phyloP scores from a whole-genome alignment of 2,329 filamentous ascomycete species.

The Colletotrichum phormii region DNA sequence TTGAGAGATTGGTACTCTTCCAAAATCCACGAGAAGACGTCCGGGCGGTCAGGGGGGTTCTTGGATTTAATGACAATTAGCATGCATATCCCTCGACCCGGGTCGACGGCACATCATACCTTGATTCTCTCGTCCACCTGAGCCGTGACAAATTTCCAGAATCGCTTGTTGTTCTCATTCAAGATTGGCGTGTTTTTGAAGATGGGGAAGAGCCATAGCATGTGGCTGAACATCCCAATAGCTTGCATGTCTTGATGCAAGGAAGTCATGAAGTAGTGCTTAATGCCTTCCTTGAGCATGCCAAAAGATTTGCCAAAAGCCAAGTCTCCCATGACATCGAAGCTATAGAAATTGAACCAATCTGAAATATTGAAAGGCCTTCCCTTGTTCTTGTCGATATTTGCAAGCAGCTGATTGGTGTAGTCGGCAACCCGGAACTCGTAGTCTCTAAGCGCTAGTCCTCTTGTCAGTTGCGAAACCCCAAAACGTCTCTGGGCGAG shows the following conservation, averaged over 20 bases:
- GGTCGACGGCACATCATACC: slow-evolving; percentile 1
- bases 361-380: slow-evolving; percentile 43
- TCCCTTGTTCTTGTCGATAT: slow-evolving; percentile 40
- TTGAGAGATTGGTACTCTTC: slow-evolving; percentile 40
- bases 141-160: slow-evolving; percentile 38
- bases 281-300: slow-evolving; percentile 45
- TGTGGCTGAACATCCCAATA: slow-evolving; percentile 41
- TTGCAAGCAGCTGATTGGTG: slow-evolving; percentile 39
- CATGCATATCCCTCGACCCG: neutral
- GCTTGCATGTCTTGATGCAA: slow-evolving; percentile 40
- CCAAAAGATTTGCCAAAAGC: slow-evolving; percentile 51
- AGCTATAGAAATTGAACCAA: slow-evolving; percentile 51
- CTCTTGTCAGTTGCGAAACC: neutral
- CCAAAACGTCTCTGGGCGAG: too few relatives aligned
- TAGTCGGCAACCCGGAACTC: slow-evolving; percentile 43
- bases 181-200: slow-evolving; percentile 40
- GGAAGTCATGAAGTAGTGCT: slow-evolving; percentile 43
- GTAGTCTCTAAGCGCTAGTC: slow-evolving; percentile 41
- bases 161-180: slow-evolving; percentile 38
- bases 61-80: neutral
- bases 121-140: slow-evolving; percentile 34
- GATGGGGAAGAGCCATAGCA: slow-evolving; percentile 39
- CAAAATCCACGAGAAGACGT: slow-evolving; percentile 48
- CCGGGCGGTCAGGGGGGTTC: slow-evolving; percentile 40
- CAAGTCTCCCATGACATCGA: slow-evolving; percentile 56